Percentiles rank a stretch among this genome's conserved stretches.
Conservation (phyloP, 768 basidiomycete species). For the Ramaria sp. region DNA sequence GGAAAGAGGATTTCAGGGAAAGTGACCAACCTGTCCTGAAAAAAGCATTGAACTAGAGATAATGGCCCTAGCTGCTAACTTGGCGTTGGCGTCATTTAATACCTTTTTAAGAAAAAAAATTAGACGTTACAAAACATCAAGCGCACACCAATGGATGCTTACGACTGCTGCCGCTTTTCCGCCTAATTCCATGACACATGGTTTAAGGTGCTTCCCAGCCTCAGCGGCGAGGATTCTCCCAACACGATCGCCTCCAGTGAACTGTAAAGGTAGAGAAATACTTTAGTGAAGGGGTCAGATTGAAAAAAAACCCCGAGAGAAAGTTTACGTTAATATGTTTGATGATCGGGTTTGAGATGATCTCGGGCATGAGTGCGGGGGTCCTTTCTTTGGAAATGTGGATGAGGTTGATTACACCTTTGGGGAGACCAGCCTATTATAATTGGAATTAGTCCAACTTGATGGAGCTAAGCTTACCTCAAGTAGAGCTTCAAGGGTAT, state of each 20-base stretch:
- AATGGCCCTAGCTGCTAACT: constrained; percentile 40
- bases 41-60: constrained; percentile 32
- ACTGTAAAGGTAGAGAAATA: constrained; percentile 20
- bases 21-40: constrained; percentile 24
- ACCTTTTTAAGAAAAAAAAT: constrained; percentile 22
- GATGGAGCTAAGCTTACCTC: constrained; percentile 20
- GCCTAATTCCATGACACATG: constrained; percentile 44
- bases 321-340: constrained; percentile 39
- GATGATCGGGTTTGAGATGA: constrained; percentile 44
- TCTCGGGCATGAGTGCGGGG: constrained; percentile 33
- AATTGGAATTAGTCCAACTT: not conserved
- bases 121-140: too few species aligned
- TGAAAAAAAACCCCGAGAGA: not conserved
- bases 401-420: constrained; percentile 47
- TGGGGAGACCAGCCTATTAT: constrained; percentile 42
- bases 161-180: constrained; percentile 44
- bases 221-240: constrained; percentile 41
- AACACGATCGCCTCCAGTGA: constrained; percentile 45
- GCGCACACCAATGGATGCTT: constrained; percentile 12
- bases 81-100: constrained; percentile 40
- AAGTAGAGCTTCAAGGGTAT: constrained; percentile 24
- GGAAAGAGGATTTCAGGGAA: not conserved
- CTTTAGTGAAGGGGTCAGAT: not conserved
- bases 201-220: constrained; percentile 45
- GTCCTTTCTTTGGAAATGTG: constrained; percentile 33